phyloP scores from a whole-genome alignment of 106 monocot species.

The Phalaenopsis equestris region DNA sequence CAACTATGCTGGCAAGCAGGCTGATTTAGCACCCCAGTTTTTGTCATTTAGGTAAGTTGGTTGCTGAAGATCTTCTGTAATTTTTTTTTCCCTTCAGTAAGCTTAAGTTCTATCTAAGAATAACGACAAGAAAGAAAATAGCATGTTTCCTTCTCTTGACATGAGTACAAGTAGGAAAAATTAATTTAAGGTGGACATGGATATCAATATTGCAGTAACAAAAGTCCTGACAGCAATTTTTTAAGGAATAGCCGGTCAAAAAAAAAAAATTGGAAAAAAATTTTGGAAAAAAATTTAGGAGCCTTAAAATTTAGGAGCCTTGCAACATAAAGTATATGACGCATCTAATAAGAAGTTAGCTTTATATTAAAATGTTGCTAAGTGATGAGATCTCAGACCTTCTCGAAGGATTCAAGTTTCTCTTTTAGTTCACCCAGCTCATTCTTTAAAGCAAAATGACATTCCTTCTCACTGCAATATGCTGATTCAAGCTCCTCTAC shows the following conservation, averaged over 20 bases:
- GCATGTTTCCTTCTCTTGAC: background rate
- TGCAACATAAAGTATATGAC: background rate
- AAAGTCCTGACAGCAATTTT: background rate
- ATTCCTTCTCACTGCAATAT: slow-evolving; percentile 42
- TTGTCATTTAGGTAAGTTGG: too few relatives aligned
- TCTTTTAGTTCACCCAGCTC: slow-evolving; percentile 53
- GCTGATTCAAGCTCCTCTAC: slow-evolving; percentile 54
- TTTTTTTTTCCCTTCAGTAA: background rate
- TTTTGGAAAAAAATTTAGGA: background rate
- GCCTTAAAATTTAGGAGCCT: background rate
- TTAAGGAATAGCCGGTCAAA: background rate
- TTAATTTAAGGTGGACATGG: background rate
- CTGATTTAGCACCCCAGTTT: too few relatives aligned
- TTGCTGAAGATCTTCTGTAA: background rate
- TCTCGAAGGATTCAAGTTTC: slow-evolving; percentile 43
- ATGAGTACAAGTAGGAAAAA: background rate
- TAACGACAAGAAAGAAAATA: background rate
- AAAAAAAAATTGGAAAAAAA: background rate
- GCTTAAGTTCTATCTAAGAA: background rate
- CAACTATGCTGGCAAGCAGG: too few relatives aligned
- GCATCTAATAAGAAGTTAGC: background rate
- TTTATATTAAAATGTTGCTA: background rate
- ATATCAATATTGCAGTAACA: background rate
- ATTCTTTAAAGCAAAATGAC: slow-evolving; percentile 33
- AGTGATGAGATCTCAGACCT: slow-evolving; percentile 38